Percentiles rank a stretch among this genome's conserved stretches.
These are phyloP conservation scores for Ophiostoma ips DNA, from an alignment of 2,329 filamentous ascomycete genomes.

Conservation along the genomic window DNA sequence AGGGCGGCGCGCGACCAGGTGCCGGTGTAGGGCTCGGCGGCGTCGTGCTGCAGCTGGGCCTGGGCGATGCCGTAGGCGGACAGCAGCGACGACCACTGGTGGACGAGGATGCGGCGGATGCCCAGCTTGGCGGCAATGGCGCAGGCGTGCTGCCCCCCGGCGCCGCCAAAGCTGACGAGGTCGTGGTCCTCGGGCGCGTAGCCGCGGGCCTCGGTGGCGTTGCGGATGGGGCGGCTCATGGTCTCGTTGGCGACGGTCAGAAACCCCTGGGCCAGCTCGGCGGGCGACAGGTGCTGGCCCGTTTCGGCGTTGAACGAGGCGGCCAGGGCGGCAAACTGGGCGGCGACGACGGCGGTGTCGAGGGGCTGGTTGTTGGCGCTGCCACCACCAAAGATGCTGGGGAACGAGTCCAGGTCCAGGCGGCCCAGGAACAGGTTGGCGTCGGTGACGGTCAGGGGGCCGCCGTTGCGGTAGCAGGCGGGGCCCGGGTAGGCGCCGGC, in stretches of 20 bases:
- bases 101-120: constrained; percentile 70
- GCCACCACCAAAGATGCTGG: constrained; percentile 56
- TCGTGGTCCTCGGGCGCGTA: constrained; percentile 80
- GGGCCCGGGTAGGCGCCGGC: constrained; percentile 53
- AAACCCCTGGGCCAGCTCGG: constrained; percentile 49
- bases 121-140: constrained; percentile 75
- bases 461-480: constrained; percentile 51
- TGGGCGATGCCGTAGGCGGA: constrained; percentile 88
- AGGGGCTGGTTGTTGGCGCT: constrained; percentile 57
- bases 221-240: constrained; percentile 69
- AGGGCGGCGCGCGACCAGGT: not conserved
- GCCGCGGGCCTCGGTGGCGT: constrained; percentile 83
- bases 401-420: constrained; percentile 43
- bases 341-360: constrained; percentile 52
- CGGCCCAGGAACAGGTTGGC: constrained; percentile 52
- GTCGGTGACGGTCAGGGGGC: constrained; percentile 35
- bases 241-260: constrained; percentile 57
- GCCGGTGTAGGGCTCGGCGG: not conserved
- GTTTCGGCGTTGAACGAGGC: constrained; percentile 58
- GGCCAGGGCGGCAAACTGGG: constrained; percentile 76
- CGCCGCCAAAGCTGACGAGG: constrained; percentile 80
- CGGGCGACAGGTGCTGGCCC: constrained; percentile 35
- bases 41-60: constrained; percentile 27
- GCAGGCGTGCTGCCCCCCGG: constrained; percentile 80
- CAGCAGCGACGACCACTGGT: constrained; percentile 74